A percentile compares a stretch with the other conserved stretches of the same genome.
phyloP scores from a whole-genome alignment of 2,329 filamentous ascomycete species.

The Penicillium sp. region DNA sequence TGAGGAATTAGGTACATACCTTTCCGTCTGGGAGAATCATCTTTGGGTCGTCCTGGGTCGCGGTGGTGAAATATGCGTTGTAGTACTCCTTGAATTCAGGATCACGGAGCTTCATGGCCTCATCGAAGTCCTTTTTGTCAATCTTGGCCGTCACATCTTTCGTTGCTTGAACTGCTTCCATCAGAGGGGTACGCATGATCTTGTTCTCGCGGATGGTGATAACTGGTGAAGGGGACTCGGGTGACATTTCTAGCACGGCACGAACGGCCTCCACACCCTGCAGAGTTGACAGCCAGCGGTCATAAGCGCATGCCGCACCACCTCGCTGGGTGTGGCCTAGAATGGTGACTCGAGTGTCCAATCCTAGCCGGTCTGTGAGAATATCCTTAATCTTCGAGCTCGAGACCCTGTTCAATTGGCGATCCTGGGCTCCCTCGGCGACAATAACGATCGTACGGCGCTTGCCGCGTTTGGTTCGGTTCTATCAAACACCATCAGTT shows the following conservation, averaged over 20 bases:
- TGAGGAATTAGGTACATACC: slow-evolving; percentile 46
- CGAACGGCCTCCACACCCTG: slow-evolving; percentile 94
- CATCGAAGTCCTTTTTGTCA: slow-evolving; percentile 77
- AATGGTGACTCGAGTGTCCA: slow-evolving; percentile 93
- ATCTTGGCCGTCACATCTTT: slow-evolving; percentile 82
- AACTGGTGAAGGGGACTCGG: slow-evolving; percentile 86
- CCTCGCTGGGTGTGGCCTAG: slow-evolving; percentile 97
- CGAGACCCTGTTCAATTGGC: slow-evolving; percentile 77
- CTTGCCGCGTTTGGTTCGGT: slow-evolving; percentile 78
- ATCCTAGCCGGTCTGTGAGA: slow-evolving; percentile 72
- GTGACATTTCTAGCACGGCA: slow-evolving; percentile 83
- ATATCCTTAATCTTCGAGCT: slow-evolving; percentile 81
- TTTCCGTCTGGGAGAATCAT: slow-evolving; percentile 68
- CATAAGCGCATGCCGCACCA: slow-evolving; percentile 87
- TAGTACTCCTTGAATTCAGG: slow-evolving; percentile 93
- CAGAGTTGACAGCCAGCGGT: slow-evolving; percentile 86
- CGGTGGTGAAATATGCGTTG: slow-evolving; percentile 85
- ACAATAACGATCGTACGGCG: slow-evolving; percentile 98
- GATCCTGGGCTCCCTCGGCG: slow-evolving; percentile 89
- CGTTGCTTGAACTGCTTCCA: slow-evolving; percentile 84
- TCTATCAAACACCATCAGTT: slow-evolving; percentile 49
- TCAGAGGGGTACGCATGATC: slow-evolving; percentile 83
- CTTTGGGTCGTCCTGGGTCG: slow-evolving; percentile 71
- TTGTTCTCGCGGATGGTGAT: slow-evolving; percentile 98
- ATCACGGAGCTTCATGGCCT: slow-evolving; percentile 83